Evolutionary conservation across 2,329 filamentous ascomycete species (phyloP).

Genomic region (Fusarium austroafricanum): DNA sequence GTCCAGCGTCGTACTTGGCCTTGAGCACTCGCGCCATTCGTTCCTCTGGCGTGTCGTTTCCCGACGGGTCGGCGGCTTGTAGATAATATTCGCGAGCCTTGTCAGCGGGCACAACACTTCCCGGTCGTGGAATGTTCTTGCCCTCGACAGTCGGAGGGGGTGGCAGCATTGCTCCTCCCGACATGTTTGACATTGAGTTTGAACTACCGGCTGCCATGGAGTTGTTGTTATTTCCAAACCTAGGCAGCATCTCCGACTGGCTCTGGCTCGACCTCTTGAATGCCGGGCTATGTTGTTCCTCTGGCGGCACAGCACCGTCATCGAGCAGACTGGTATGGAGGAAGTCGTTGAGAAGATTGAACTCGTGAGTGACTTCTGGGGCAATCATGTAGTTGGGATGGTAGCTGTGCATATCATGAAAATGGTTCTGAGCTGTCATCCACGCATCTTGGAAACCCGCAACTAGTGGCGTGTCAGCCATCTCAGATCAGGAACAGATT

Average conservation of each 20-base stretch:
- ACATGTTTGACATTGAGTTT: constrained; percentile 40
- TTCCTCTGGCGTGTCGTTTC: constrained; percentile 86
- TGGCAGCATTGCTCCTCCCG: constrained; percentile 59
- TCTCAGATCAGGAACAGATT: constrained; percentile 39
- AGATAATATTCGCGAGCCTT: constrained; percentile 93
- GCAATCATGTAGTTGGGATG: constrained; percentile 94
- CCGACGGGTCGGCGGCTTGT: constrained; percentile 93
- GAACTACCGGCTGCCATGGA: constrained; percentile 39
- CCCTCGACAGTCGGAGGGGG: constrained; percentile 58
- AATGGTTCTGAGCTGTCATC: constrained; percentile 75
- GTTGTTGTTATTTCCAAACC: constrained; percentile 58
- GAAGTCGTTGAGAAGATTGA: constrained; percentile 96
- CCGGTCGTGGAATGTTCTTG: constrained; percentile 70
- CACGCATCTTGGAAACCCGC: constrained; percentile 85
- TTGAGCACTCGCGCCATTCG: constrained; percentile 94
- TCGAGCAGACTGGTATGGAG: constrained; percentile 91
- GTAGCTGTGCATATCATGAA: constrained; percentile 94
- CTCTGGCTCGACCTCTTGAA: constrained; percentile 57
- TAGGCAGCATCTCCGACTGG: constrained; percentile 61
- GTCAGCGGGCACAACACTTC: constrained; percentile 72
- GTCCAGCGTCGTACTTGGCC: constrained; percentile 94
- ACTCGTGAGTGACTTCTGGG: constrained; percentile 95
- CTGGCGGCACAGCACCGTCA: constrained; percentile 77
- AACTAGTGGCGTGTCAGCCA: constrained; percentile 63
- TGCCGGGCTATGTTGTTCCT: constrained; percentile 67